Conservation (phyloP, 2,329 filamentous ascomycete genomes). For the Pyricularia sp. region DNA sequence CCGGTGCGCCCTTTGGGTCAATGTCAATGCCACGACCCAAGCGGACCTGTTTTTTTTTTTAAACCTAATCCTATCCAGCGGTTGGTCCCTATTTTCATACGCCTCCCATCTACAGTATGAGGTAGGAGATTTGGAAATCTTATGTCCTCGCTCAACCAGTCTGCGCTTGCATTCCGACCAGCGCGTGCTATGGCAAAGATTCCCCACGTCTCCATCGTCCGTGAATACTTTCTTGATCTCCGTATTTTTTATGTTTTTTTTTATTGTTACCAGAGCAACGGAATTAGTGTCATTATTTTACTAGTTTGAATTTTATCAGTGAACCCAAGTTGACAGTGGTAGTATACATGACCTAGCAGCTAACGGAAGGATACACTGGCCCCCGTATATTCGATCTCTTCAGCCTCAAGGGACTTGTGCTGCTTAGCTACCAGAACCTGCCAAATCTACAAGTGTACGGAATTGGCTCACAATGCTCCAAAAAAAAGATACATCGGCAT, state of each 20-base stretch:
- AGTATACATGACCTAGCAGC: no score
- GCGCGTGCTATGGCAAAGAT: background rate
- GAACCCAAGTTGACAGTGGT: no score
- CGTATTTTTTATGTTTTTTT: background rate
- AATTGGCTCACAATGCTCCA: background rate
- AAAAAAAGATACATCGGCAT: background rate
- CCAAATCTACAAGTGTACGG: background rate
- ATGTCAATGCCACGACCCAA: background rate
- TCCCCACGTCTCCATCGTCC: background rate
- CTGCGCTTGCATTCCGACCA: background rate
- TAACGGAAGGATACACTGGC: no score
- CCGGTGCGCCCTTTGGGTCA: background rate
- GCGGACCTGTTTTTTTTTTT: background rate
- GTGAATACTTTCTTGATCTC: background rate
- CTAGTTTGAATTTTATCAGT: background rate
- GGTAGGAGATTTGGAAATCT: background rate
- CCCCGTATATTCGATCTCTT: no score
- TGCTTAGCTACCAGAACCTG: no score
- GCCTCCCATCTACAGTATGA: background rate
- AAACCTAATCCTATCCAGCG: background rate
- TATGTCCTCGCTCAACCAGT: background rate
- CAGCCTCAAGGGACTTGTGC: no score
- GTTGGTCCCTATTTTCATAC: background rate
- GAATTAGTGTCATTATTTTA: background rate
- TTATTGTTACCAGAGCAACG: background rate